Evolutionary conservation across 306 rosid genomes (phyloP).

Genomic region (Hippophae gyantsensis): DNA sequence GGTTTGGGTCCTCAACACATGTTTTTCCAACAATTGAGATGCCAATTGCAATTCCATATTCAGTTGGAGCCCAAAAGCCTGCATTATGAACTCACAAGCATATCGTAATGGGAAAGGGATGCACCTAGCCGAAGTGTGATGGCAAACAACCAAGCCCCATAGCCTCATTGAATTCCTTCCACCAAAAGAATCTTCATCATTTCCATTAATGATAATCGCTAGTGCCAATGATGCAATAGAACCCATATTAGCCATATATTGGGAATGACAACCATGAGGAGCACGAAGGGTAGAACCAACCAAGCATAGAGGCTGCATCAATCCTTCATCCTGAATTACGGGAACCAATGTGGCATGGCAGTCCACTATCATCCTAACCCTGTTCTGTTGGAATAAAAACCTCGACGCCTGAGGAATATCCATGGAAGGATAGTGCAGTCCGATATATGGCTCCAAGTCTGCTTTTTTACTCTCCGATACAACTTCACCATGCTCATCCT

Average conservation of each 20-base stretch:
- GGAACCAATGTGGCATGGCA: conserved; percentile 59
- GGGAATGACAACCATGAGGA: conserved; percentile 64
- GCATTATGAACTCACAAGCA: conserved; percentile 81
- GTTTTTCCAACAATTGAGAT: conserved; percentile 56
- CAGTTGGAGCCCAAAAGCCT: conserved; percentile 69
- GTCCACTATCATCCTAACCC: conserved; percentile 62
- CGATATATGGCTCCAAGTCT: conserved; percentile 67
- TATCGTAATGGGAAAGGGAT: conserved; percentile 81
- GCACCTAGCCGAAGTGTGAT: conserved; percentile 56
- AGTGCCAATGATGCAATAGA: conserved; percentile 60
- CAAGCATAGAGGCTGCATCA: conserved; percentile 59
- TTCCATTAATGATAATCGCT: conserved; percentile 47
- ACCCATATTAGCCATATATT: conserved; percentile 76
- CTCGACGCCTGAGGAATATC: conserved; percentile 85
- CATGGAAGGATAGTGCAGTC: conserved; percentile 73
- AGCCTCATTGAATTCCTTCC: conserved; percentile 33
- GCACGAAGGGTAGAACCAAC: conserved; percentile 76
- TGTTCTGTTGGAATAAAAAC: conserved; percentile 71
- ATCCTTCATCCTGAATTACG: conserved; percentile 48
- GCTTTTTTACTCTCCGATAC: conserved; percentile 65
- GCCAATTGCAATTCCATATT: conserved; percentile 68
- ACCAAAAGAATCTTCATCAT: conserved; percentile 3
- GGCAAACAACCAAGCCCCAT: conserved; percentile 90
- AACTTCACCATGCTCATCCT: conserved; percentile 88
- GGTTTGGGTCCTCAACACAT: conserved; percentile 55